Evolutionary conservation across 305 asterid genomes (phyloP).

Genomic region (Stenogyne calaminthoides): DNA sequence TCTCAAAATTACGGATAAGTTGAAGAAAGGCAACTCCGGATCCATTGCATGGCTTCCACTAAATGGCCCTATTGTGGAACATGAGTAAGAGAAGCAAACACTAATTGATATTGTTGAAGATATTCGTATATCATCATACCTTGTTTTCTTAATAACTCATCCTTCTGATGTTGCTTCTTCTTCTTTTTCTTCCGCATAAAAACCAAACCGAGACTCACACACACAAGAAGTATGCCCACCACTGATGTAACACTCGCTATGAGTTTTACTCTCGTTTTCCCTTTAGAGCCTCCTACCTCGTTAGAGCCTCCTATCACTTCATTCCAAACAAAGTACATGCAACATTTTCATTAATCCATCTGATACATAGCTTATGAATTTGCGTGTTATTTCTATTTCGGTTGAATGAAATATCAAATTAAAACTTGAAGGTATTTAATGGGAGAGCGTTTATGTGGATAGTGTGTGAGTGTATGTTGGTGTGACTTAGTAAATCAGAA

Average conservation of each 20-base stretch:
- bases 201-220: neutral
- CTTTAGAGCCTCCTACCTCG: neutral
- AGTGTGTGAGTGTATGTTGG: too few relatives aligned
- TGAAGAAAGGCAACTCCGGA: conserved; percentile 35
- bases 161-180: neutral
- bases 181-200: neutral
- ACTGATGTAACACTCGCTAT: neutral
- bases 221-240: neutral
- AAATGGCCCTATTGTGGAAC: neutral
- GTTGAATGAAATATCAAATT: neutral
- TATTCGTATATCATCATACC: neutral
- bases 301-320: neutral
- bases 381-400: too few relatives aligned
- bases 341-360: neutral
- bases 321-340: neutral
- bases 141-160: neutral
- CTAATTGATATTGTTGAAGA: neutral
- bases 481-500: too few relatives aligned
- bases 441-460: too few relatives aligned
- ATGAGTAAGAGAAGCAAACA: neutral
- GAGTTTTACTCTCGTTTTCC: neutral
- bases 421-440: too few relatives aligned
- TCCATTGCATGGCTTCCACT: conserved; percentile 14
- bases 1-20: neutral
- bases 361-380: too few relatives aligned